Base-by-base conservation (phyloP, 192 early-diverging fungal species). In the Cladochytrium replicatum region DNA sequence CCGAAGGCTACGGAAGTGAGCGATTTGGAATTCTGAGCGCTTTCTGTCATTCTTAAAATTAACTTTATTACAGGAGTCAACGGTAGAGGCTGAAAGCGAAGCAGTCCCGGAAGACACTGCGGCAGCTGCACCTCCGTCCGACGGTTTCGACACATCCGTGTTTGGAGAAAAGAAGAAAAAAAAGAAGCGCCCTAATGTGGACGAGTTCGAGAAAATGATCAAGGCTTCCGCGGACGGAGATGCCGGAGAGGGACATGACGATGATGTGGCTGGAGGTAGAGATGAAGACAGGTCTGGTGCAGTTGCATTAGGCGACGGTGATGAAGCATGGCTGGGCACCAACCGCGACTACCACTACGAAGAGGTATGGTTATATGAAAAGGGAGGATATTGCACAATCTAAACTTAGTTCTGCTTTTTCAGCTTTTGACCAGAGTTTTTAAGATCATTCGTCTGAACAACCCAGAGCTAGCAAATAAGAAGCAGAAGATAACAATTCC, bases 401-500 rank as follows among this genome's bases (percentile, higher is more conserved):
- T n/a, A n/a, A n/a, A n/a, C n/a, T n/a, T n/a, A n/a, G n/a, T n/a
- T n/a, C n/a, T n/a, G n/a, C n/a, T n/a, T n/a, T n/a, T n/a, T n/a
- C 49, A 93, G 78, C 83, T 97, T 11, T 69, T 99, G 32, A 68
- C 72, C 19, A 85, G 96, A 50, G 86, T 97, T 31, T 99, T 89
- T 69, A 78, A 81, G 57, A 84, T 89, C 23, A 75, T 97, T 49
- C 84, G 81, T 34, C 80, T 88, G 55, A 96, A 92, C 68, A 94
- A 99, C 75, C 86, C 90, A 17, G 91, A 93, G 40, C 73, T 93
- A 34, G 82, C 68, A 23, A 89, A 90, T 49, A 91, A 93, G 57
- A 92, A 91, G 82, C 84, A 85, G 64, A 78, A 81, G 66, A 95
- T 90, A 76, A 92, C 84, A 19, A 88, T 99, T 62, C 86, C 84